phyloP scores from a whole-genome alignment of 345 rosid genomes.

The Murraya paniculata region DNA sequence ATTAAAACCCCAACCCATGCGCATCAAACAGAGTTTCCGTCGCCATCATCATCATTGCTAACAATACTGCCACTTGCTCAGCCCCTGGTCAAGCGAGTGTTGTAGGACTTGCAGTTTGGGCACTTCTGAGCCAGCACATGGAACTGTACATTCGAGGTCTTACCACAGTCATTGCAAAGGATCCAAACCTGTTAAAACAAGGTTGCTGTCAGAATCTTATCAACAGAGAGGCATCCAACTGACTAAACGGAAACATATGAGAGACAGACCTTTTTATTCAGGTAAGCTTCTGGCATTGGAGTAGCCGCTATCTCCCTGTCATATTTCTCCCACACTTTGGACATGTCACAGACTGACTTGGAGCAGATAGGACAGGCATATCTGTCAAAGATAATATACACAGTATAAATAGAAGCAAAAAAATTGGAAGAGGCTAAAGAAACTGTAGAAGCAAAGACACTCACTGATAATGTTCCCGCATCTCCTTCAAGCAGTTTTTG shows the following conservation, averaged over 20 bases:
- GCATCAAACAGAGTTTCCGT: not conserved
- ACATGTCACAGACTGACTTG: conserved; percentile 90
- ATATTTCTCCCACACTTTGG: conserved; percentile 84
- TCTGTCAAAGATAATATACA: conserved; percentile 25
- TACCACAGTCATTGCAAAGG: conserved; percentile 85
- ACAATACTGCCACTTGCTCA: not conserved
- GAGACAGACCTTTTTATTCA: conserved; percentile 47
- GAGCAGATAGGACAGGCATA: conserved; percentile 91
- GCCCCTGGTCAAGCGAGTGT: conserved; percentile 68
- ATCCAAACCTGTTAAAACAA: conserved; percentile 55
- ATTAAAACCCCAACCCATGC: not conserved
- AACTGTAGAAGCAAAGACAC: conserved; percentile 5
- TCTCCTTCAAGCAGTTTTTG: conserved; percentile 68
- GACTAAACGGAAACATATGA: not conserved
- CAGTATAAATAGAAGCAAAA: conserved; percentile 2
- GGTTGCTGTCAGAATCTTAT: not conserved
- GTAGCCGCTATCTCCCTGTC: conserved; percentile 79
- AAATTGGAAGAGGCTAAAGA: not conserved
- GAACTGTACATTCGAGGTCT: conserved; percentile 49
- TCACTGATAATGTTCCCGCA: conserved; percentile 79
- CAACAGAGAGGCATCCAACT: not conserved
- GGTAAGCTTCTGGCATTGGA: conserved; percentile 76
- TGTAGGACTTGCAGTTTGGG: conserved; percentile 74
- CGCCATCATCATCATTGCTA: not conserved
- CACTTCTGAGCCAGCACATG: conserved; percentile 87